Evolutionary conservation across 2,329 filamentous ascomycete genomes (phyloP).

Genomic region (Drechslerella coelobrocha): DNA sequence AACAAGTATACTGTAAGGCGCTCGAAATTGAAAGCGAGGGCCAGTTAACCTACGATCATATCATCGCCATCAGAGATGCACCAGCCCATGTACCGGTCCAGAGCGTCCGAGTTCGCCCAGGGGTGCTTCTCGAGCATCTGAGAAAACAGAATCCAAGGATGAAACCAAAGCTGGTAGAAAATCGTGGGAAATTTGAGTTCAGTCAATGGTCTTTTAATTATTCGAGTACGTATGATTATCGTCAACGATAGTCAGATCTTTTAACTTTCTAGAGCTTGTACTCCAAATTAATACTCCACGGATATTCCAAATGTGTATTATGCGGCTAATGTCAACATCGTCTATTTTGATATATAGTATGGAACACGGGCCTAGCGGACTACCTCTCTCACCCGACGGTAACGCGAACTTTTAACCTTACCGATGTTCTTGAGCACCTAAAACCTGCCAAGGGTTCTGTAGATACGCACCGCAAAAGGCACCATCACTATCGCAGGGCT

Average conservation of each 20-base stretch:
- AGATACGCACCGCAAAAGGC: background rate
- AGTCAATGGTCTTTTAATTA: slow-evolving; percentile 26
- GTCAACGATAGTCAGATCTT: background rate
- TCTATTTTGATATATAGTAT: slow-evolving; percentile 20
- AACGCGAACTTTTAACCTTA: background rate
- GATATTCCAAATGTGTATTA: background rate
- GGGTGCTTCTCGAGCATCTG: slow-evolving; percentile 25
- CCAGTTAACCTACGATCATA: slow-evolving; percentile 7
- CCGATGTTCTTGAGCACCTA: background rate
- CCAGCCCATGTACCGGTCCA: slow-evolving; percentile 17
- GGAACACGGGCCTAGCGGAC: slow-evolving; percentile 33
- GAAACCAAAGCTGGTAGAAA: slow-evolving; percentile 6
- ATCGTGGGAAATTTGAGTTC: background rate
- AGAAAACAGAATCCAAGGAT: slow-evolving; percentile 14
- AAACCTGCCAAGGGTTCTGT: background rate
- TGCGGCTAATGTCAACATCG: background rate
- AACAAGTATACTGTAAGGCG: background rate
- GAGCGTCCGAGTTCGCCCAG: slow-evolving; percentile 11
- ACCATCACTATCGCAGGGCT: background rate
- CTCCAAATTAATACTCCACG: too few relatives aligned
- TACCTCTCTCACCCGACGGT: slow-evolving; percentile 25
- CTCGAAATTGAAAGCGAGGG: background rate
- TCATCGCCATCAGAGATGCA: slow-evolving; percentile 32
- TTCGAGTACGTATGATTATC: slow-evolving; percentile 10
- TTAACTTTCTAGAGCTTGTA: background rate